phyloP scores from a whole-genome alignment of 1,139 yeast genomes.

The Blastobotrys arbuscula region DNA sequence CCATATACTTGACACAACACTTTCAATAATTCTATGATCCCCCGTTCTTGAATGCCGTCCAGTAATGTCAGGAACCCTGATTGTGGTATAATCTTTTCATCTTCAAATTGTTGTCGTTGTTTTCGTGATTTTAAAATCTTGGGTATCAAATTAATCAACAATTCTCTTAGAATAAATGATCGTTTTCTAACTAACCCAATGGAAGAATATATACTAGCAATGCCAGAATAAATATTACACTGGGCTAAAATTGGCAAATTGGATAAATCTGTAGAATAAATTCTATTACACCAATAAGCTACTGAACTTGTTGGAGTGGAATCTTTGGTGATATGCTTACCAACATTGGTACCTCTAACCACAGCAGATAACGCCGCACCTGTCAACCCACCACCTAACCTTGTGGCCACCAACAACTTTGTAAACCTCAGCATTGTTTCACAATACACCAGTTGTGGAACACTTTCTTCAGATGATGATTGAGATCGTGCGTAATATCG shows the following conservation, averaged over 20 bases:
- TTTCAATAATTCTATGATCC: slow-evolving; percentile 28
- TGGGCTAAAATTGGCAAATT: slow-evolving; percentile 35
- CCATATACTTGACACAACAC: slow-evolving; percentile 30
- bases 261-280: slow-evolving; percentile 48
- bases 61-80: slow-evolving; percentile 12
- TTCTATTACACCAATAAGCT: slow-evolving; percentile 34
- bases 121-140: slow-evolving; percentile 13
- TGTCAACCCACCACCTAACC: slow-evolving; percentile 48
- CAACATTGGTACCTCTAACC: slow-evolving; percentile 33
- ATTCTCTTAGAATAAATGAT: slow-evolving; percentile 60
- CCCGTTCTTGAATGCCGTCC: slow-evolving; percentile 21
- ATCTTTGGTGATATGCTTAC: slow-evolving; percentile 23
- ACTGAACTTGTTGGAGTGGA: slow-evolving; percentile 26
- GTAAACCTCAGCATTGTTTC: slow-evolving; percentile 64
- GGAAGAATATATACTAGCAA: slow-evolving; percentile 60
- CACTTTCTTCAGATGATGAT: slow-evolving; percentile 61
- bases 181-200: slow-evolving; percentile 62
- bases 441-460: slow-evolving; percentile 75
- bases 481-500: slow-evolving; percentile 57
- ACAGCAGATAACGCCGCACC: slow-evolving; percentile 40
- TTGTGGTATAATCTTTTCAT: slow-evolving; percentile 5
- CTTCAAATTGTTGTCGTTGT: slow-evolving; percentile 13
- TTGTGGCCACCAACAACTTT: slow-evolving; percentile 53
- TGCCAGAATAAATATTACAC: slow-evolving; percentile 51
- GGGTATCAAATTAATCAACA: slow-evolving; percentile 40